Evolutionary conservation across 176 grass and related monocot genomes (phyloP).

Genomic region (Avena eriantha): DNA sequence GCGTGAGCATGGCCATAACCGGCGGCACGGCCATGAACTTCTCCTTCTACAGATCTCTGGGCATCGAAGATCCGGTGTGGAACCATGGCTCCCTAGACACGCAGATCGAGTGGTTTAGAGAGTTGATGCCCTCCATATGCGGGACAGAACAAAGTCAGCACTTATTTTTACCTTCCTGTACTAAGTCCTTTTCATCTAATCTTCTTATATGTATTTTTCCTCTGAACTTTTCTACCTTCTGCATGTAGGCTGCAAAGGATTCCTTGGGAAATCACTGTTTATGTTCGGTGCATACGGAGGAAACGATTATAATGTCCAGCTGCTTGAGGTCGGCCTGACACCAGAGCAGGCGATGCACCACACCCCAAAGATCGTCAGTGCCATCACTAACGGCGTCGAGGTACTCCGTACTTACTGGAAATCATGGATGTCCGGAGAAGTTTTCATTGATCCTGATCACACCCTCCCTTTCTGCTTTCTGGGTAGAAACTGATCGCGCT

Average conservation of each 20-base stretch:
- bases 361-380: conserved; percentile 31
- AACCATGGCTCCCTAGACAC: conserved; percentile 45
- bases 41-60: conserved; percentile 40
- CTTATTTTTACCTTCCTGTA: not conserved
- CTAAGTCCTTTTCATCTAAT: no score
- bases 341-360: conserved; percentile 17
- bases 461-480: not conserved
- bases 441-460: not conserved
- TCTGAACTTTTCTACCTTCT: not conserved
- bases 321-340: conserved; percentile 31
- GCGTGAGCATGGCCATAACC: conserved; percentile 54
- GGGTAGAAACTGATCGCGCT: conserved; percentile 22
- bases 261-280: conserved; percentile 44
- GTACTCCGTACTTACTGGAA: not conserved
- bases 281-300: conserved; percentile 57
- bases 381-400: conserved; percentile 46
- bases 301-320: conserved; percentile 55
- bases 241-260: conserved; percentile 45
- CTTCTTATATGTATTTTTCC: not conserved
- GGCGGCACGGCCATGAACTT: conserved; percentile 52
- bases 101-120: conserved; percentile 53
- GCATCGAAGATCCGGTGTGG: conserved; percentile 22
- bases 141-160: conserved; percentile 34
- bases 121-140: conserved; percentile 52
- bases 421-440: not conserved